These are phyloP conservation scores for Carex pumila DNA, from an alignment of 176 grass and related monocot species.

Conservation along the genomic window DNA sequence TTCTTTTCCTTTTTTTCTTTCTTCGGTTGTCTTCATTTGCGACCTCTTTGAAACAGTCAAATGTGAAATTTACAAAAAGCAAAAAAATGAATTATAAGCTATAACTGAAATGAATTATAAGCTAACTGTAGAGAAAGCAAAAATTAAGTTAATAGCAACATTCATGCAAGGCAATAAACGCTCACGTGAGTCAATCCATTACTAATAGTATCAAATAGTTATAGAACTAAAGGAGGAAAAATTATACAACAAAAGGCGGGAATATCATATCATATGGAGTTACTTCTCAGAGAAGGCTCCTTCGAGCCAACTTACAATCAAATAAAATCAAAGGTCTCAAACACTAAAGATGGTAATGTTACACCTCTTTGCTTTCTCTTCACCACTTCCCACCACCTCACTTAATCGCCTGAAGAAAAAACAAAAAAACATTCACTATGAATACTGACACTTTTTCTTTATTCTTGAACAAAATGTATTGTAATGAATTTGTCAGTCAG, in stretches of 20 bases:
- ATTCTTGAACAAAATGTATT: too few species aligned
- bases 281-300: slow-evolving; percentile 20
- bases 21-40: too few species aligned
- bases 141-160: background rate
- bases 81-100: background rate
- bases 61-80: background rate
- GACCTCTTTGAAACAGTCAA: too few species aligned
- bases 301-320: slow-evolving; percentile 8
- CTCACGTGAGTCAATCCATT: background rate
- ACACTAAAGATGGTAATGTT: background rate
- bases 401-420: background rate
- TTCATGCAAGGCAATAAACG: background rate
- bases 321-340: background rate
- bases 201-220: background rate
- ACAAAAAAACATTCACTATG: background rate
- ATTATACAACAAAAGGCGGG: background rate
- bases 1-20: too few species aligned
- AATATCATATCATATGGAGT: slow-evolving; percentile 20
- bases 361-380: background rate
- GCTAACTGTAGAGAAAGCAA: background rate
- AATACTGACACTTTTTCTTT: background rate
- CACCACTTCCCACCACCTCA: background rate
- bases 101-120: background rate
- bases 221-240: background rate
- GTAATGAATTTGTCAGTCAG: background rate